Conservation (phyloP, 2,329 filamentous ascomycete genomes). For the Aureobasidium subglaciale region DNA sequence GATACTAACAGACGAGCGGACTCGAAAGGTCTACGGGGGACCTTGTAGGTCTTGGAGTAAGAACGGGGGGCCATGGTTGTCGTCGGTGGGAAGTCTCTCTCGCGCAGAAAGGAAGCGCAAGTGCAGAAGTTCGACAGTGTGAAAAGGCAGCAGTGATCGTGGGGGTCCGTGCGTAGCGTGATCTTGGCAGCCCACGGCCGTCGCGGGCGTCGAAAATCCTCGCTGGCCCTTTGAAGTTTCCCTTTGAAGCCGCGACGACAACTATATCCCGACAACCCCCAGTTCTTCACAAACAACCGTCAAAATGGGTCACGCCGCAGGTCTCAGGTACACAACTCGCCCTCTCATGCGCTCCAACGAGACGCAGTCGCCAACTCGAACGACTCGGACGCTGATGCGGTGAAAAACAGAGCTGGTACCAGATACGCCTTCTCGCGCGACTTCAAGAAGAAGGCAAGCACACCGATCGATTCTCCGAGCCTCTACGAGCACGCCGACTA, state of each 20-base stretch:
- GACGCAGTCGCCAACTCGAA: not conserved
- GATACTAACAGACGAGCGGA: conserved; percentile 98
- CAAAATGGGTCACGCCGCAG: conserved; percentile 50
- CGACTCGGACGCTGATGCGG: conserved; percentile 10
- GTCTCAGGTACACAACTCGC: conserved; percentile 27
- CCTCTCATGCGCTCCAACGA: not conserved
- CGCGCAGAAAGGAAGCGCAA: not conserved
- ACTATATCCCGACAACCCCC: conserved; percentile 10
- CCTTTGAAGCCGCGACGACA: not conserved
- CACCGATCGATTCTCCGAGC: not conserved
- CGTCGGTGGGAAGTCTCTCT: conserved; percentile 16
- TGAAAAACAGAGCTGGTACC: conserved; percentile 28
- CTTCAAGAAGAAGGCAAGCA: conserved; percentile 62
- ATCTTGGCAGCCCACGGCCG: no score
- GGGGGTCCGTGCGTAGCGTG: not conserved
- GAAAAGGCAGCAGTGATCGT: not conserved
- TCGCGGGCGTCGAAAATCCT: not conserved
- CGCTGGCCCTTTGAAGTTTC: not conserved
- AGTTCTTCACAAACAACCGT: conserved; percentile 17
- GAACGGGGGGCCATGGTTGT: conserved; percentile 49
- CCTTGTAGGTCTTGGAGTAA: conserved; percentile 99
- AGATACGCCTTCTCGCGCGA: conserved; percentile 71
- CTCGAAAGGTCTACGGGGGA: conserved; percentile 94
- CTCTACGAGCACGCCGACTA: conserved; percentile 1
- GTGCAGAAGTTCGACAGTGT: not conserved